Evolutionary conservation across 1,284 basidiomycete genomes (phyloP).

Genomic region (Athelia psychrophila): DNA sequence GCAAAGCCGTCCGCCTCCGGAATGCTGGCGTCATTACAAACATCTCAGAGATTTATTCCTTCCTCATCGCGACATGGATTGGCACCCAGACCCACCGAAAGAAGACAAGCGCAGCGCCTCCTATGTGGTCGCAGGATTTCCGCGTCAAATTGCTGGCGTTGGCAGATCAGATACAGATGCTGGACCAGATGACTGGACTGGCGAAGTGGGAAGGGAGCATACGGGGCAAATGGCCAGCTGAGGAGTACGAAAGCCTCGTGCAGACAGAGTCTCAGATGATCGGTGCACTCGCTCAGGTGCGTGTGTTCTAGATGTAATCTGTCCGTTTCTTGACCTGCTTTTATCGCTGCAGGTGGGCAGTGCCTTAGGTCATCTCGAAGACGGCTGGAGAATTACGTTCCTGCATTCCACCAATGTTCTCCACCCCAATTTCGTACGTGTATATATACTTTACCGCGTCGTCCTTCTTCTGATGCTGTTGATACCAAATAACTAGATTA

Average conservation of each 20-base stretch:
- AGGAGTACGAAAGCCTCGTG: slow-evolving; percentile 42
- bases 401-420: slow-evolving; percentile 41
- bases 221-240: slow-evolving; percentile 47
- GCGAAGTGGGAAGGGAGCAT: slow-evolving; percentile 48
- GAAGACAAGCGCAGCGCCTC: slow-evolving; percentile 3
- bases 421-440: slow-evolving; percentile 38
- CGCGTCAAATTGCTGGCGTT: slow-evolving; percentile 29
- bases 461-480: too few species aligned
- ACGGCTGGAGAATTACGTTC: slow-evolving; percentile 32
- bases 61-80: slow-evolving; percentile 46
- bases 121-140: slow-evolving; percentile 24
- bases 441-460: background rate
- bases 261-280: slow-evolving; percentile 42
- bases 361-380: slow-evolving; percentile 37
- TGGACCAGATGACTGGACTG: slow-evolving; percentile 33
- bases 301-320: slow-evolving; percentile 5
- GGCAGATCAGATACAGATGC: slow-evolving; percentile 32
- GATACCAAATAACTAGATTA: slow-evolving; percentile 33
- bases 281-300: slow-evolving; percentile 36
- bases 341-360: slow-evolving; percentile 32
- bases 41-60: slow-evolving; percentile 38
- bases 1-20: slow-evolving; percentile 43
- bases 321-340: slow-evolving; percentile 1
- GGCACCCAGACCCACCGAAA: slow-evolving; percentile 12
- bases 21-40: slow-evolving; percentile 39